Evolutionary conservation across 805 yeast genomes (phyloP).

Genomic region (Tetrapisispora taiwanensis): DNA sequence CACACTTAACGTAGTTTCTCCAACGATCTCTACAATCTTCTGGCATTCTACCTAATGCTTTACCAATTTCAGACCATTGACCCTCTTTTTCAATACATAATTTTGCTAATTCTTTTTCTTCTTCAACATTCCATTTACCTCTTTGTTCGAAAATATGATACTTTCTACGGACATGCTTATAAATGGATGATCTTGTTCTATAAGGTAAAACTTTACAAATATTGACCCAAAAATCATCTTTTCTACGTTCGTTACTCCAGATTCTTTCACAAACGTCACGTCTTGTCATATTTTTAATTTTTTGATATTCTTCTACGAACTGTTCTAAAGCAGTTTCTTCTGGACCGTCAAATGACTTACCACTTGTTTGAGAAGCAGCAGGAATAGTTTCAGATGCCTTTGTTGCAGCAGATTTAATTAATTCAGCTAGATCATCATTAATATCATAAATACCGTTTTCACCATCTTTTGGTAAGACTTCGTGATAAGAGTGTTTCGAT

Average conservation of each 20-base stretch:
- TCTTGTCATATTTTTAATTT: slow-evolving; percentile 49
- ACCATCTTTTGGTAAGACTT: slow-evolving; percentile 22
- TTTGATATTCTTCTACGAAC: slow-evolving; percentile 61
- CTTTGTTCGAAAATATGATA: slow-evolving; percentile 81
- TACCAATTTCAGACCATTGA: slow-evolving; percentile 84
- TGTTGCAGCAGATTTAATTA: slow-evolving; percentile 35
- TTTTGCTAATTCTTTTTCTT: slow-evolving; percentile 56
- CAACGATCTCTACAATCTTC: slow-evolving; percentile 96
- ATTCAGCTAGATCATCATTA: slow-evolving; percentile 31
- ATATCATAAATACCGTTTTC: slow-evolving; percentile 9
- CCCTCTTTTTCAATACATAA: slow-evolving; percentile 61
- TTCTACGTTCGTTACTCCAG: slow-evolving; percentile 77
- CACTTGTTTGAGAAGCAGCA: slow-evolving; percentile 25
- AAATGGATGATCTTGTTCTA: slow-evolving; percentile 79
- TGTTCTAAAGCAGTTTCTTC: slow-evolving; percentile 69
- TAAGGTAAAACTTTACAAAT: slow-evolving; percentile 71
- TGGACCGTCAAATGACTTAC: slow-evolving; percentile 24
- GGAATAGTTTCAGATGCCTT: slow-evolving; percentile 32
- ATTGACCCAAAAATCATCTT: slow-evolving; percentile 85
- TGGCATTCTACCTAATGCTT: slow-evolving; percentile 81
- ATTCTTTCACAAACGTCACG: slow-evolving; percentile 71
- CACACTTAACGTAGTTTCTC: slow-evolving; percentile 93
- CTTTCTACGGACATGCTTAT: slow-evolving; percentile 84
- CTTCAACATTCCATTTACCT: slow-evolving; percentile 83
- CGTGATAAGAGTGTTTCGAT: slow-evolving; percentile 11